Evolutionary conservation across 2,329 filamentous ascomycete genomes (phyloP), one percentile per base, ranked within the genome.

Genomic region (Helicocarpus griseus): DNA sequence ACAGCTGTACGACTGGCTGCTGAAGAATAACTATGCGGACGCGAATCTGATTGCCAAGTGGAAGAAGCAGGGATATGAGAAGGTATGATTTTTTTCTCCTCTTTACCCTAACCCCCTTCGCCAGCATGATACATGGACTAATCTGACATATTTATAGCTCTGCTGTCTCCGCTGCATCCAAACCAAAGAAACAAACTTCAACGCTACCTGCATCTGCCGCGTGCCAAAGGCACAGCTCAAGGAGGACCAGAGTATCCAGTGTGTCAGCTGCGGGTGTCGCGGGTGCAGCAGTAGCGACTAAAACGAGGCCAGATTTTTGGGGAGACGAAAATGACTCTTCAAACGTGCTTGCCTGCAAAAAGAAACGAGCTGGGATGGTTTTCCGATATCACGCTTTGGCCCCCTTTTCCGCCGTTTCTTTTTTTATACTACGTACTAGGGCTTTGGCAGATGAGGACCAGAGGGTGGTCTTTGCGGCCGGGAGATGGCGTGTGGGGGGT

Each of bases 131-230:
- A n/a, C n/a, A n/a, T n/a, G n/a, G n/a, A n/a, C n/a, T n/a, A n/a
- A n/a, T n/a, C 31, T 36, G 8, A 35, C 43, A 21, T 14, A 4
- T 46, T 17, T 54, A 21, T 33, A 93, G 87, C 74, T 98, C 40
- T 98, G 93, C 71, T 98, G 93, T 69, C 76, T 96, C 51, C 82
- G 90, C 56, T 98, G 93, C 70, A 91, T 98, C 52, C 93, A 98
- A 71, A 96, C 93, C n/a, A 97, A 97, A 71, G 93, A 98, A 76
- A 98, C 93, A 28, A 98, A 98, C 70, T 98, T 97, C 75, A 93
- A 91, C 69, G 87, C 88, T 57, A 98, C 91, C 0, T 98, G 93
- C 68, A 93, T 98, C 63, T 98, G 93, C 69, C 87, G 93, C 48
- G 91, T 98, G 48, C 93, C 93, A 1, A 85, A 86, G 65, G 85